These are phyloP conservation scores for Suhomyces kilbournensis DNA, from an alignment of 805 yeast species.

Conservation along the genomic window DNA sequence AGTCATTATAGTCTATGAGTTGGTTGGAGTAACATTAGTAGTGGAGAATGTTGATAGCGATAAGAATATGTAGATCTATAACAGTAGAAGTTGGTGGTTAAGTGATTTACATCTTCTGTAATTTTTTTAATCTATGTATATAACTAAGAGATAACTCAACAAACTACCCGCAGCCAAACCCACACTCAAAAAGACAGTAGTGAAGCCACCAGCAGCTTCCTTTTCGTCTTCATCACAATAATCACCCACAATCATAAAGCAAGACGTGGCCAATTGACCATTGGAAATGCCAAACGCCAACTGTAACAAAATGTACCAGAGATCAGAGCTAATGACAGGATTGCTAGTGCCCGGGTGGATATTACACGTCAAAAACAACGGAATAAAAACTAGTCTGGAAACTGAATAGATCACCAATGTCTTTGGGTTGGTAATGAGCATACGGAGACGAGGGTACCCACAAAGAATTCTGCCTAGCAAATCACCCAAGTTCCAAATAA, in stretches of 20 bases:
- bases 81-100: too few species aligned
- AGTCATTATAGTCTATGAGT: too few species aligned
- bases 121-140: too few species aligned
- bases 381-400: constrained; percentile 58
- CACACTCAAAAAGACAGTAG: constrained; percentile 71
- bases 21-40: too few species aligned
- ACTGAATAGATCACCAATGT: constrained; percentile 54
- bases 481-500: constrained; percentile 91
- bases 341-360: constrained; percentile 39
- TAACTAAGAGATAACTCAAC: constrained; percentile 65
- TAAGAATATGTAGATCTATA: too few species aligned
- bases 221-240: constrained; percentile 57
- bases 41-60: too few species aligned
- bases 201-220: constrained; percentile 93
- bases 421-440: constrained; percentile 39
- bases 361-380: constrained; percentile 70
- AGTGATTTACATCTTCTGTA: too few species aligned
- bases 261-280: constrained; percentile 79
- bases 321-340: constrained; percentile 53
- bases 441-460: constrained; percentile 38
- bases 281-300: constrained; percentile 80
- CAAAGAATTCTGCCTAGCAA: constrained; percentile 71
- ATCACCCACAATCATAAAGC: constrained; percentile 72
- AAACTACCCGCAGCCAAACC: constrained; percentile 82
- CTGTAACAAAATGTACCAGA: constrained; percentile 66